Evolutionary conservation across 2,329 filamentous ascomycete genomes (phyloP), one percentile per base, ranked within the genome.

Genomic region (Ophiostoma novo-ulmi): DNA sequence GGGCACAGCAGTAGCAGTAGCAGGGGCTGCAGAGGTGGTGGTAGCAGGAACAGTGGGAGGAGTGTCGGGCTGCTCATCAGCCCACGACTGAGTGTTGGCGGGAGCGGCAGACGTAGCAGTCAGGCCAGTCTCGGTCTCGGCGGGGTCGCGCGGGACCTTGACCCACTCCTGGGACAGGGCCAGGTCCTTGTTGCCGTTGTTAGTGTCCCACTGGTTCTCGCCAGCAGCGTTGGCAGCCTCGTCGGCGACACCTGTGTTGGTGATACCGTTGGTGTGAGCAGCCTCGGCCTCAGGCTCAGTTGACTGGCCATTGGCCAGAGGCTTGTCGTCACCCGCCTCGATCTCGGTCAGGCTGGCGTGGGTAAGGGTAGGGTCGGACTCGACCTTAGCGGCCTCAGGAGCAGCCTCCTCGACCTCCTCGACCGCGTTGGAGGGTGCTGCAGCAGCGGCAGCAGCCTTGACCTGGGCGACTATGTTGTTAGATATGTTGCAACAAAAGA

Each of bases 11-110:
- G 55, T 8, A 17, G 55, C 48, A 13, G 55, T 8, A 17, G 55
- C 48, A 13, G 55, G 8, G 5, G 67, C 17, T 17, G 69, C 41
- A 83, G 44, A n/a, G 44, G 44, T 20, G 5, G 71, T 20, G 13
- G 58, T 20, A 13, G 66, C 63, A 22, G 63, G 11, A 13, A 44
- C 77, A 83, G 81, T 39, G 79, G 74, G 52, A 78, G 78, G 70
- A 78, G 74, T 79, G 72, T 88, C 87, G 22, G 90, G 87, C 75
- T 91, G 87, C 72, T 95, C 91, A 76, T 97, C 93, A 36, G 92
- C 92, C 92, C 92, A 96, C 76, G 89, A 93, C 77, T 90, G 88
- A 39, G 84, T 83, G 76, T 85, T 84, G 70, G 81, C 77, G 55
- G 81, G 79, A 10, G 82, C 81, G 7, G 87, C 88, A 66, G 88